Evolutionary conservation across 257 asterid genomes (phyloP), one percentile per base, ranked within the genome.

Genomic region (Asclepias syriaca): DNA sequence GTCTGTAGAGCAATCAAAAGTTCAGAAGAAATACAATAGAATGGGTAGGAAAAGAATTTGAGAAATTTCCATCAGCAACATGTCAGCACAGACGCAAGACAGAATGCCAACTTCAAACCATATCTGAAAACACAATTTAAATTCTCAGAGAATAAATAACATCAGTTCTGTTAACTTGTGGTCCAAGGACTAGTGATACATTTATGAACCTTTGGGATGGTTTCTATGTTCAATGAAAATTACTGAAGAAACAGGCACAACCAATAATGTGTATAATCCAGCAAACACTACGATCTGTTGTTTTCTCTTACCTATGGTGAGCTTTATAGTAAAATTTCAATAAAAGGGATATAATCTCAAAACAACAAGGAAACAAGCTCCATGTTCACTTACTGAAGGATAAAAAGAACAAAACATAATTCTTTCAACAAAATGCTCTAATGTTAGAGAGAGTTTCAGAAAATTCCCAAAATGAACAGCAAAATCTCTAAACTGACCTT

Each of bases 1-100:
- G 97, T 92, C 97, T 92, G 90, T 58, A 69, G 79, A 77, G 57
- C 71, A 72, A 56, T 59, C 22, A 64, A 72, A 50, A 77, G 39
- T 55, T 14, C 56, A 77, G 21, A 83, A 78, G 76, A 81, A 73
- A 67, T 61, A 51, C 37, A 59, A 58, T 29, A 58, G 39, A 19
- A 3, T 32, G 22, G 6, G 18, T 19, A 65, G 51, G 34, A 29
- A 65, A 63, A 3, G 48, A 29, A 27, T 53, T 66, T 49, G 65
- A 60, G 12, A n/a, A 54, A 16, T 49, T 7, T 14, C 71, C 50
- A 34, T 72, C 22, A 21, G 21, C 49, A 6, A 50, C 24, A 13
- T 27, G 64, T 6, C 32, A 43, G 65, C 53, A 53, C 18, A 24
- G 40, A 46, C 11, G 22, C 27, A 24, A 4, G 56, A 22, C 46